phyloP scores from a whole-genome alignment of 768 basidiomycete species.

The Calocybe cyanea region DNA sequence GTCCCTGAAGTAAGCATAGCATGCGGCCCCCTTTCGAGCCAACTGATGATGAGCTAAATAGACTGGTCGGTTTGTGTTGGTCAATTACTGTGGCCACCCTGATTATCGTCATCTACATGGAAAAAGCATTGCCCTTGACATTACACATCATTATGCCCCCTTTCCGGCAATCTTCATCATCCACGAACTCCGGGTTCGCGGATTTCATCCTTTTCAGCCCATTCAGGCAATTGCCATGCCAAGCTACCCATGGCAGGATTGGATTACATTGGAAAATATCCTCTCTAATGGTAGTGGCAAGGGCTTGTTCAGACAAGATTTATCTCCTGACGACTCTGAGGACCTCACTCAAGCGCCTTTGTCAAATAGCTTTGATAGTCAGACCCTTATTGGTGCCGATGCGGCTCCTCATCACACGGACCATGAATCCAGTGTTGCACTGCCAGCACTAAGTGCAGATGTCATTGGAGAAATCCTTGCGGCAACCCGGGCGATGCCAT shows the following conservation, averaged over 20 bases:
- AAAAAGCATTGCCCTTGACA: conserved; percentile 31
- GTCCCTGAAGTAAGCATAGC: conserved; percentile 21
- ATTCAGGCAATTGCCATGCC: conserved; percentile 13
- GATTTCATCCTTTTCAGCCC: conserved; percentile 24
- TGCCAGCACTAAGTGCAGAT: neutral
- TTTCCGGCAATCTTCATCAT: conserved; percentile 30
- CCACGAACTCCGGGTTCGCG: conserved; percentile 34
- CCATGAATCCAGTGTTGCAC: no score
- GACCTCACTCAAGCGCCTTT: no score
- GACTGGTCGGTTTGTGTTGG: conserved; percentile 25
- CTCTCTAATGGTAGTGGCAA: conserved; percentile 12
- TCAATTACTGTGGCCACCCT: conserved; percentile 23
- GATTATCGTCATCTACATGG: conserved; percentile 23
- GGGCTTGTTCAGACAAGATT: no score
- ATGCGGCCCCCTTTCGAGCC: conserved; percentile 16
- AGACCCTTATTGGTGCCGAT: no score
- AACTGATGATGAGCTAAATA: no score
- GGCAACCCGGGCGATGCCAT: conserved; percentile 25
- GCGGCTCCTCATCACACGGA: no score
- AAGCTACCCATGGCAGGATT: conserved; percentile 24
- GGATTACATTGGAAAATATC: conserved; percentile 17
- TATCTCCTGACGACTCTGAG: no score
- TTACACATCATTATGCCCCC: conserved; percentile 22
- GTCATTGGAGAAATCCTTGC: conserved; percentile 26
- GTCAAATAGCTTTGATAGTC: no score